phyloP scores from a whole-genome alignment of 176 grass and related monocot genomes.

The Zizania latifolia region DNA sequence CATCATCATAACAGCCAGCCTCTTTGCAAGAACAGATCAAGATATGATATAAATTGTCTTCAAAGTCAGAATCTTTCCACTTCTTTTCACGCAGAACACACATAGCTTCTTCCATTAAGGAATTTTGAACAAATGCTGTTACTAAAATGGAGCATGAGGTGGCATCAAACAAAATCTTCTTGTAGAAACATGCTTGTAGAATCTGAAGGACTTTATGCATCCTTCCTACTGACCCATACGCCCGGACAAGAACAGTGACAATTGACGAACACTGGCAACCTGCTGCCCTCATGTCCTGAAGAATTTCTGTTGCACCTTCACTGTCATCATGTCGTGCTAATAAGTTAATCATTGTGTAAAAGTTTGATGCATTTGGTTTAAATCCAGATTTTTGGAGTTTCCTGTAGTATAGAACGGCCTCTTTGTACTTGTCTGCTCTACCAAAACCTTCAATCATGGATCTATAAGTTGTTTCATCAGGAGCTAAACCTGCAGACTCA shows the following conservation, averaged over 20 bases:
- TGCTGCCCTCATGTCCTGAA: constrained; percentile 60
- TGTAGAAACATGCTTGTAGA: constrained; percentile 62
- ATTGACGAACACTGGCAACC: constrained; percentile 69
- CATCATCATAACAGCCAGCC: constrained; percentile 42
- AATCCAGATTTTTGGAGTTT: constrained; percentile 64
- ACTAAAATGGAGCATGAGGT: constrained; percentile 81
- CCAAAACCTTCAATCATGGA: constrained; percentile 96
- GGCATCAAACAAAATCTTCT: constrained; percentile 61
- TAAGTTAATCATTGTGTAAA: constrained; percentile 85
- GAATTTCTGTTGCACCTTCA: constrained; percentile 45
- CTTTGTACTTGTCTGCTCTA: constrained; percentile 48
- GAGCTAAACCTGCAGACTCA: constrained; percentile 46
- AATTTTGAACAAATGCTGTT: constrained; percentile 67
- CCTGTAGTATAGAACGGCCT: constrained; percentile 56
- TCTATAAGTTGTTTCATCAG: constrained; percentile 86
- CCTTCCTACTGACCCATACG: constrained; percentile 51
- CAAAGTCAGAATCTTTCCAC: constrained; percentile 72
- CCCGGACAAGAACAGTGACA: constrained; percentile 62
- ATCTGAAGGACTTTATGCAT: constrained; percentile 56
- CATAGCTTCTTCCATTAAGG: constrained; percentile 67
- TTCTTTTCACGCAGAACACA: constrained; percentile 68
- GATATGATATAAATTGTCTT: constrained; percentile 81
- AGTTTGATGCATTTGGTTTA: constrained; percentile 79
- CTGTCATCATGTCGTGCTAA: constrained; percentile 62
- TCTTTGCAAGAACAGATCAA: constrained; percentile 95